Evolutionary conservation across 139 green algal species (phyloP).

Genomic region (Volvox reticuliferus): DNA sequence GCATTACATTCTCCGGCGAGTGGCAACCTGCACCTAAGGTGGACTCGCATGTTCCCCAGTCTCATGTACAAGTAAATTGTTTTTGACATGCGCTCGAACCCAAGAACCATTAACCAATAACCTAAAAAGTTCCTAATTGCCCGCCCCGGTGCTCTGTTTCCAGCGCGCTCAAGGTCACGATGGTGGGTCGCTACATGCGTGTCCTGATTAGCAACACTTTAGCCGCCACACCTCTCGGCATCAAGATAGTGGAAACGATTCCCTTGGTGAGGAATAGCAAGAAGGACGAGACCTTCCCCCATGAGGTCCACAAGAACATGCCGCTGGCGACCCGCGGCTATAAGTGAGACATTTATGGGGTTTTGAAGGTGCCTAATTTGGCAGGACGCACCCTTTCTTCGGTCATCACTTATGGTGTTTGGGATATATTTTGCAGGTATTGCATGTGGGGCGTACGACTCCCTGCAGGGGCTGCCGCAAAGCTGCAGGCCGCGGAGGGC

Average conservation of each 20-base stretch:
- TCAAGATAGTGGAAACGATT: background rate
- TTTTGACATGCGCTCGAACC: no score
- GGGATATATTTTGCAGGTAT: background rate
- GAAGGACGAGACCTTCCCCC: constrained; percentile 26
- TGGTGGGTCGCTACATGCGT: constrained; percentile 32
- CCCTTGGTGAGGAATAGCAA: background rate
- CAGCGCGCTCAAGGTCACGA: constrained; percentile 39
- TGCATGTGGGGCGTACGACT: constrained; percentile 45
- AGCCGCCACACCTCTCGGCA: constrained; percentile 19
- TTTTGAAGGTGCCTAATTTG: no score
- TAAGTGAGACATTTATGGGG: background rate
- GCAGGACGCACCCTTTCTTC: no score
- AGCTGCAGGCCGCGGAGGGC: constrained; percentile 26
- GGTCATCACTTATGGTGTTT: background rate
- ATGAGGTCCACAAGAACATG: constrained; percentile 23
- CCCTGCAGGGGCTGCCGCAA: background rate
- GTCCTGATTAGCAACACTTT: constrained; percentile 29
- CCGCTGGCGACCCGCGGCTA: constrained; percentile 28
- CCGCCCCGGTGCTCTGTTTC: no score
- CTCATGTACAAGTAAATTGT: no score
- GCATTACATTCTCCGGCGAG: no score
- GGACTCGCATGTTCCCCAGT: no score
- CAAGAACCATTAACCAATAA: no score
- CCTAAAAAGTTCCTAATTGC: no score
- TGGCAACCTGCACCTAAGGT: no score